Evolutionary conservation across 768 basidiomycete genomes (phyloP), one percentile per base, ranked within the genome.

Genomic region (Pleurotus djamor): DNA sequence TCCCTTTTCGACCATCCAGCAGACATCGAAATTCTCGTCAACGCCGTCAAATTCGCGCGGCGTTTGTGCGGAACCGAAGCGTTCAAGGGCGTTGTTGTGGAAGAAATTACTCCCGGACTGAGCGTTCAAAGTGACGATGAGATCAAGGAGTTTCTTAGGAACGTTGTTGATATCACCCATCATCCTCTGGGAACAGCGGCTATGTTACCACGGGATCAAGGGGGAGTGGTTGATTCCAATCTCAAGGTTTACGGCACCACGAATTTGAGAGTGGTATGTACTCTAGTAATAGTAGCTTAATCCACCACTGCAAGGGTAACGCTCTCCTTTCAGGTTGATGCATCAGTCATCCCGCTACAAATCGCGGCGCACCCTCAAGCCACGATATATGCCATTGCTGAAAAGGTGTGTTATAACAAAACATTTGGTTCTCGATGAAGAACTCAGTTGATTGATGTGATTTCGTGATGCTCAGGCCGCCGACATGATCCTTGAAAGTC

Each of bases 141-240:
- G 16, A 56, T 68, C 13, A 52, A 52, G 6, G 61, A 60, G 58
- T 59, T 47, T 28, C 33, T 54, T 9, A 37, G 51, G 17, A 57
- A 32, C 16, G 32, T 57, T 14, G 41, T 21, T 13, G 57, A 57
- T 8, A 50, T 57, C 4, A 65, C 48, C 16, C 68, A 71, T 56
- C 68, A 41, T 38, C 41, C 41, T 10, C 41, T 44, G 41, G 52
- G 52, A 5, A 72, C 72, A 4, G 65, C 66, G 4, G 60, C 69
- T 16, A 73, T 76, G 72, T 59, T 71, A 9, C 71, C 74, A n/a
- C 62, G 57, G n/a, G 65, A 67, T 28, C 59, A 63, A 36, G 74
- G 74, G n/a, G 74, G 74, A 33, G 72, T 72, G 13, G 72, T 76
- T 38, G 69, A 72, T 55, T 49, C 63, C 2, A 49, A 64, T 10